A percentile compares a stretch with the other conserved stretches of the same genome.
These are phyloP conservation scores for Persicaria tinctoria DNA, from an alignment of 148 eudicot species.

Conservation along the genomic window DNA sequence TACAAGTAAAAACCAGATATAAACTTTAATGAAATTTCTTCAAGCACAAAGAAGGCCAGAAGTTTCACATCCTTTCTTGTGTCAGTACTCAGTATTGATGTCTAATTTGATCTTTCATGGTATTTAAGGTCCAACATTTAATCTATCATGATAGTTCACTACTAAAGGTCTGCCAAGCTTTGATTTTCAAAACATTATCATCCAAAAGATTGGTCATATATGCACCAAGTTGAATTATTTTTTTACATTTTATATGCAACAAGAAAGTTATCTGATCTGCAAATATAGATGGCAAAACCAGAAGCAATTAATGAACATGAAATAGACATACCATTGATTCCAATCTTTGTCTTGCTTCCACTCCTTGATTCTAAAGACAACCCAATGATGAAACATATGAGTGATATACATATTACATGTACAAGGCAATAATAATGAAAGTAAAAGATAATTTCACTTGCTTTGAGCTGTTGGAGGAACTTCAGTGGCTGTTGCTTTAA, in stretches of 20 bases:
- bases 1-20: background rate
- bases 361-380: conserved; percentile 40
- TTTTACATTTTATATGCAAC: background rate
- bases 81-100: background rate
- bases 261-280: background rate
- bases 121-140: background rate
- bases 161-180: background rate
- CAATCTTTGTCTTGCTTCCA: conserved; percentile 68
- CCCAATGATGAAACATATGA: background rate
- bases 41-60: background rate
- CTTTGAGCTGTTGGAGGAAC: conserved; percentile 57
- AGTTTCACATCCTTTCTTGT: background rate
- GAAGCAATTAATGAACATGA: background rate
- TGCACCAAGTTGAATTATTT: background rate
- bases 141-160: background rate
- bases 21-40: background rate
- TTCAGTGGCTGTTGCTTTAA: conserved; percentile 75
- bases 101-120: background rate
- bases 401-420: background rate
- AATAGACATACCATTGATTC: conserved; percentile 75
- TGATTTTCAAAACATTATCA: background rate
- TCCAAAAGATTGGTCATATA: background rate
- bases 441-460: conserved; percentile 24
- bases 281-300: background rate
- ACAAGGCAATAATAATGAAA: background rate